These are phyloP conservation scores for Xylaria sp. DNA, from an alignment of 2,329 filamentous ascomycete species.

Conservation along the genomic window DNA sequence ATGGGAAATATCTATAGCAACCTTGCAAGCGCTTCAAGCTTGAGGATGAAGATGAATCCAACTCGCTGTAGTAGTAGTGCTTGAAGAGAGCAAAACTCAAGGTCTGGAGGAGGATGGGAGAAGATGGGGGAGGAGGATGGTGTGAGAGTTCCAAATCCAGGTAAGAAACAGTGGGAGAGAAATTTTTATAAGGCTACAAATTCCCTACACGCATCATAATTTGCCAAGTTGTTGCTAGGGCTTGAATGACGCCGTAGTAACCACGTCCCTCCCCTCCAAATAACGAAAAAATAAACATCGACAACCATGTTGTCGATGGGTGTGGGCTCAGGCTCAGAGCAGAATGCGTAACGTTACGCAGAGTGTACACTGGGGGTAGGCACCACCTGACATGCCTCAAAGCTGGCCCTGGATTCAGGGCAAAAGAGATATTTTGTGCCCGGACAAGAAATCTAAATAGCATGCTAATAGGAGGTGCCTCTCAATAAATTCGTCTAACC, in stretches of 20 bases:
- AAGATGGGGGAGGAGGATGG: constrained; percentile 1
- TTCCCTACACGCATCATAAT: constrained; percentile 19
- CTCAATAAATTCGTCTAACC: neutral
- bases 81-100: constrained; percentile 17
- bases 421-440: neutral
- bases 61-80: constrained; percentile 2
- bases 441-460: neutral
- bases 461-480: neutral
- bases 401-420: neutral
- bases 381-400: neutral
- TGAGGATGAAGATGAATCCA: constrained; percentile 14
- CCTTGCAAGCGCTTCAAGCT: neutral
- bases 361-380: neutral
- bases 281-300: constrained; percentile 14
- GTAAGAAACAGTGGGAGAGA: constrained; percentile 13
- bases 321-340: neutral
- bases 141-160: constrained; percentile 17
- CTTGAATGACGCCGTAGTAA: constrained; percentile 11
- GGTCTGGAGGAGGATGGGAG: constrained; percentile 8
- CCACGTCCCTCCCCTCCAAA: constrained; percentile 12
- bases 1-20: neutral
- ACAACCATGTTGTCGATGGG: constrained; percentile 20
- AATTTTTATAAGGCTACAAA: constrained; percentile 10
- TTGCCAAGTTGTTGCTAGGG: constrained; percentile 20
- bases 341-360: constrained; percentile 8